Evolutionary conservation across 2,329 filamentous ascomycete genomes (phyloP), one percentile per base, ranked within the genome.

Genomic region (Biscogniauxia mediterranea): DNA sequence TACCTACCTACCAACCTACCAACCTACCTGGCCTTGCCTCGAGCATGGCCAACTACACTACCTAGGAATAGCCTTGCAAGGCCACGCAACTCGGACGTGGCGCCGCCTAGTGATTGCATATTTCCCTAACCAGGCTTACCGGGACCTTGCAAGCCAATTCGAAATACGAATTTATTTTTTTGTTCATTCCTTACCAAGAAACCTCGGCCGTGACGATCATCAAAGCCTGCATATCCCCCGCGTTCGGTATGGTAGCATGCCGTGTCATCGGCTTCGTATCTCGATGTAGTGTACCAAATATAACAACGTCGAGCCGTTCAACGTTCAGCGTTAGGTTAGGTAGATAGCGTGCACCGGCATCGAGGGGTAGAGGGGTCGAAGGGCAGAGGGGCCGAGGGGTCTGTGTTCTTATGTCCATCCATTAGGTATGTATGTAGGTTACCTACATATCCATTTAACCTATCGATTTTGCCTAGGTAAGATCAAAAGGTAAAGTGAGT

Each of bases 51-150:
- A 28, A 26, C 55, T n/a, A n/a, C n/a, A n/a, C n/a, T n/a, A n/a
- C n/a, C n/a, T 23, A 26, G 55, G 55, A 56, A 50, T 38, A 50
- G 55, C 55, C 55, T 50, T 56, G 55, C 42, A 32, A 56, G 54
- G 38, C 54, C 54, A 42, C 28, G 54, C 28, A 55, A 55, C 54
- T 46, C 20, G n/a, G 20, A 38, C 19, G 50, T 52, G 21, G 50
- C 19, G 38, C 38, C 38, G 38, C 38, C 38, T 46, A 32, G 28
- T 32, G 28, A 32, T n/a, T 46, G 38, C 38, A 46, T 46, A 46
- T 46, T n/a, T 46, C 38, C 38, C 38, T 46, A 46, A 46, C 38
- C 38, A 46, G 38, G 38, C 38, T 46, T 17, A 46, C 38, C 38
- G 17, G 38, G 38, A 46, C 38, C 38, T 46, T 46, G 38, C 19